Evolutionary conservation across 1,284 basidiomycete genomes (phyloP), one percentile per base, ranked within the genome.

Genomic region (Microbotryum lychnidis-dioicae): DNA sequence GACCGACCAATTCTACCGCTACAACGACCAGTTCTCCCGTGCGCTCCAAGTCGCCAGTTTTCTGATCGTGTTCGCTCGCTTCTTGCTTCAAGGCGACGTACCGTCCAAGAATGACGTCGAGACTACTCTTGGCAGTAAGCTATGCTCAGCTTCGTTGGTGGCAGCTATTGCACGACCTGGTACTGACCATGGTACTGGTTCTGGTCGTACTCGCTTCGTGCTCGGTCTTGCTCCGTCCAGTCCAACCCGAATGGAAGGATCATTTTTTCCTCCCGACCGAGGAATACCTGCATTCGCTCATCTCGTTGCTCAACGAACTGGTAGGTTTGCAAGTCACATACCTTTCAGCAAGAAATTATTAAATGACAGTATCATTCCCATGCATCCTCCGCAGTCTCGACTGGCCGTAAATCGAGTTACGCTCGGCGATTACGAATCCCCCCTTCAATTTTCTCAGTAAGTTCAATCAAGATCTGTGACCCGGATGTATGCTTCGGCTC

Each of bases 251-350:
- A 66, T 89, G 84, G 85, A 79, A 80, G 58, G 84, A 85, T 70
- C 79, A 82, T 49, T 80, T 90, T 59, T 73, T 79, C 2, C 71
- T 91, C 33, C 78, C 84, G 9, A 83, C 81, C 2, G 89, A 91
- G 74, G 89, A 91, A 71, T 91, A 91, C 73, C 78, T 91, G n/a
- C 89, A 89, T 68, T 86, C 84, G 1, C 75, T 91, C 37, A 89
- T 91, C 62, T 84, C 79, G 50, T 76, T 91, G 49, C 84, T 89
- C 44, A 91, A 90, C 67, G 89, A 91, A 76, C 75, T 91, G 73
- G 89, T 87, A 71, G 65, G 81, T 73, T 10, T 42, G 6, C 2
- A 31, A 31, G 31, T 31, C 6, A 16, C 37, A 18, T 42, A 42
- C 37, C 54, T 37, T 10, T 9, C 44, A 50, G 21, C n/a, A n/a